Evolutionary conservation across 2,329 filamentous ascomycete species (phyloP).

Genomic region (Talaromyces amestolkiae): DNA sequence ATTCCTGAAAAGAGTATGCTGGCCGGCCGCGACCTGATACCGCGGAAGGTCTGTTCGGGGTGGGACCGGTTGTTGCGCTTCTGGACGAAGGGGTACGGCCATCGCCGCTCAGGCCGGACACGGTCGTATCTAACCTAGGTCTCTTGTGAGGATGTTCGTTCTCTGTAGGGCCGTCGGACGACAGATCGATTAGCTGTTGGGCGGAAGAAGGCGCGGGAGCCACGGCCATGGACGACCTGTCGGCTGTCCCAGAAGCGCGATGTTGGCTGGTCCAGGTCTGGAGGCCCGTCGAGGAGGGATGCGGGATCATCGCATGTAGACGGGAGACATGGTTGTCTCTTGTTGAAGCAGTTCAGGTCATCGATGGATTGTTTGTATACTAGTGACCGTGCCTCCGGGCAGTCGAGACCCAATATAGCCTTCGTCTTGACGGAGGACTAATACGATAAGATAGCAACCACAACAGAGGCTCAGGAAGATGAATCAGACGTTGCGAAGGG

Average conservation of each 20-base stretch:
- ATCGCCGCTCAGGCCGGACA: slow-evolving; percentile 24
- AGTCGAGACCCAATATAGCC: neutral
- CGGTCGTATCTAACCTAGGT: slow-evolving; percentile 35
- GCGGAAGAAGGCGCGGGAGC: slow-evolving; percentile 26
- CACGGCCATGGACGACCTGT: slow-evolving; percentile 28
- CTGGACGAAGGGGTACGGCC: slow-evolving; percentile 22
- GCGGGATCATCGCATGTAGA: slow-evolving; percentile 43
- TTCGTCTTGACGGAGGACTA: neutral
- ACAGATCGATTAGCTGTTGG: slow-evolving; percentile 38
- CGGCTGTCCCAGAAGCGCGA: slow-evolving; percentile 32
- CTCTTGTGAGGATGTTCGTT: slow-evolving; percentile 38
- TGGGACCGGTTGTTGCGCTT: slow-evolving; percentile 25
- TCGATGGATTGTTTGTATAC: neutral
- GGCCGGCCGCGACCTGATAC: slow-evolving; percentile 37
- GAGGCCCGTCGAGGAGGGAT: slow-evolving; percentile 38
- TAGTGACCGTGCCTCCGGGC: neutral
- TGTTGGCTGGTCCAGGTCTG: slow-evolving; percentile 39
- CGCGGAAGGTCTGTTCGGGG: slow-evolving; percentile 28
- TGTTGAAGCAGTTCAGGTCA: slow-evolving; percentile 19
- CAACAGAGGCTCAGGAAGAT: neutral
- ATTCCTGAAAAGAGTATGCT: slow-evolving; percentile 41
- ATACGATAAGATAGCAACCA: neutral
- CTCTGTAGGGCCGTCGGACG: slow-evolving; percentile 32
- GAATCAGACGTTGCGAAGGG: slow-evolving; percentile 9
- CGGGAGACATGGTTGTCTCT: slow-evolving; percentile 39